Conservation (phyloP, 2,329 filamentous ascomycete species). For the Aspergillus fumigatiaffinis region DNA sequence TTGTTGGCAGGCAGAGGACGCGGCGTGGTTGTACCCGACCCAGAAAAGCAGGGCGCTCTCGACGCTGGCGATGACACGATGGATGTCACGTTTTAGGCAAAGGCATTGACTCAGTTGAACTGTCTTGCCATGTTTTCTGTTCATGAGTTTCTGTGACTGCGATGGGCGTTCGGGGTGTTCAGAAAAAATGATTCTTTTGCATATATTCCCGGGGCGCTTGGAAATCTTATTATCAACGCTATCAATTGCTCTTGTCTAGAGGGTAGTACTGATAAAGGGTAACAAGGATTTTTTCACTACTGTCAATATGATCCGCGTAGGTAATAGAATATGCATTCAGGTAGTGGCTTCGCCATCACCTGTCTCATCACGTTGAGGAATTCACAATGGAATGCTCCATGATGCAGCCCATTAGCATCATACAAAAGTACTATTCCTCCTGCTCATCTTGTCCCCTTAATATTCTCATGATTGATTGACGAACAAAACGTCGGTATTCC, state of each 20-base stretch:
- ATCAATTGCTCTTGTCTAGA: background rate
- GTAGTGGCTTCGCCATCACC: background rate
- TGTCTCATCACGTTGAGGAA: background rate
- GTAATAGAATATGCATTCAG: background rate
- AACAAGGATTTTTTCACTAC: background rate
- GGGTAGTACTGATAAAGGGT: background rate
- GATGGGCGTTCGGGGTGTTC: background rate
- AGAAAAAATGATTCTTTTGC: background rate
- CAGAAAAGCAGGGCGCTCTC: conserved; percentile 53
- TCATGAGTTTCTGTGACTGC: background rate
- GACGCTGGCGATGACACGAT: conserved; percentile 86
- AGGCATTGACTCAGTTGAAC: background rate
- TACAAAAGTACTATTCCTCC: background rate
- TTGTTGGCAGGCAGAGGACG: conserved; percentile 82
- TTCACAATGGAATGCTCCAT: background rate
- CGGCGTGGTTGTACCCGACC: conserved; percentile 57
- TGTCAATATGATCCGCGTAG: background rate
- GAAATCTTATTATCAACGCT: background rate
- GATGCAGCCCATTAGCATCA: background rate
- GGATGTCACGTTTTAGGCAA: conserved; percentile 56
- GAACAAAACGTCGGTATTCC: background rate
- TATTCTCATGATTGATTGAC: background rate
- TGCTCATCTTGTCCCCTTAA: background rate
- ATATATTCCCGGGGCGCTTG: background rate
- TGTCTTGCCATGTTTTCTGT: conserved; percentile 5